Conservation (phyloP, 305 asterid genomes). For the Solanum chacoense region DNA sequence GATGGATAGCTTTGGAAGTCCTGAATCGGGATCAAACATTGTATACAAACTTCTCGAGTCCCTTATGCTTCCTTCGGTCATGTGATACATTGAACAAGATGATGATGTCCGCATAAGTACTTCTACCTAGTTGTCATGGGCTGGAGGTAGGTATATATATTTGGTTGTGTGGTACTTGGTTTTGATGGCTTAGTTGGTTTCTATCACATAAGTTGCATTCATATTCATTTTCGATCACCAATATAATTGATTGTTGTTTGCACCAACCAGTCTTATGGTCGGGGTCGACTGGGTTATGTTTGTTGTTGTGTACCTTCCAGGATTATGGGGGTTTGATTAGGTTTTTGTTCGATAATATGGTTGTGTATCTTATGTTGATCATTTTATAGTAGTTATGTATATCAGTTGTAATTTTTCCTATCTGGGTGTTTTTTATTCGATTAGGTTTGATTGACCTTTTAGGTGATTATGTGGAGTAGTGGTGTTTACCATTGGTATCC, state of each 20-base stretch:
- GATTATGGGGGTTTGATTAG: neutral
- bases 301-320: neutral
- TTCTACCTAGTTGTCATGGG: neutral
- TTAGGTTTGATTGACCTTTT: neutral
- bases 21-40: neutral
- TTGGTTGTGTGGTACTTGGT: neutral
- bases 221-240: neutral
- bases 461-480: neutral
- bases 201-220: neutral
- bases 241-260: neutral
- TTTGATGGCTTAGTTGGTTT: neutral
- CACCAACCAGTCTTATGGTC: neutral
- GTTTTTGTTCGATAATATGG: neutral
- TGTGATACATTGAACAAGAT: neutral
- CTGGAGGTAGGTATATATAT: neutral
- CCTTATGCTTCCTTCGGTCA: neutral
- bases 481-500: neutral
- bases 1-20: neutral
- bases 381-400: neutral
- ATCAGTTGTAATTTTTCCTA: neutral
- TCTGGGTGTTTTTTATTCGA: neutral
- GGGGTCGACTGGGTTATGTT: neutral
- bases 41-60: neutral
- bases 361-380: neutral
- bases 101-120: neutral